Percentiles rank a stretch among this genome's conserved stretches.
Conservation (phyloP, 2,329 filamentous ascomycete genomes). For the Elsinoe ampelina region DNA sequence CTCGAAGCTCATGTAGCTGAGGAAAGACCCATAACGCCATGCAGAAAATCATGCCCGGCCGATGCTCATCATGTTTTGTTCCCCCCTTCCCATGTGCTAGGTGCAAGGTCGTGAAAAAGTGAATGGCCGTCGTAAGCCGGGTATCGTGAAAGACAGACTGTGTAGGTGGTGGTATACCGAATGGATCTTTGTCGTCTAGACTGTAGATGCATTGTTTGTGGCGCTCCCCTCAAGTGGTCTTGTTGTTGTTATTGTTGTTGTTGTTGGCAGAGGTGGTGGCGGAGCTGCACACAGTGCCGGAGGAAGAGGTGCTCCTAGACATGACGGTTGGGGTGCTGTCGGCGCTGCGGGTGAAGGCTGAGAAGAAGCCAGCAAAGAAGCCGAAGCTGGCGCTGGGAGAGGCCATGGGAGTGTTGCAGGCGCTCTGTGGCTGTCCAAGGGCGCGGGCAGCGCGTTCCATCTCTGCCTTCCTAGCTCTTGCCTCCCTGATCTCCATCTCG, state of each 20-base stretch:
- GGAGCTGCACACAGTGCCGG: slow-evolving; percentile 6
- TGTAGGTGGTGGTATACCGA: not conserved
- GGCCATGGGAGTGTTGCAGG: slow-evolving; percentile 13
- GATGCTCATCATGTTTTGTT: not conserved
- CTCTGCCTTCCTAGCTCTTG: slow-evolving; percentile 7
- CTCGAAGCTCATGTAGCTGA: not conserved
- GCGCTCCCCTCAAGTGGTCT: not conserved
- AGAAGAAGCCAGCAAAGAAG: slow-evolving; percentile 13
- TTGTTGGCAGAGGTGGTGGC: not conserved
- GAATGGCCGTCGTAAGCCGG: not conserved
- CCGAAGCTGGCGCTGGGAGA: not conserved
- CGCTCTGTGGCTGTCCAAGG: slow-evolving; percentile 6
- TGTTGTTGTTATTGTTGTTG: not conserved
- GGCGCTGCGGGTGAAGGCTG: slow-evolving; percentile 12
- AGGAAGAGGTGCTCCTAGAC: slow-evolving; percentile 12
- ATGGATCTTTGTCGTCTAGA: slow-evolving; percentile 8
- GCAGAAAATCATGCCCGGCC: not conserved
- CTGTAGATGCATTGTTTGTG: not conserved
- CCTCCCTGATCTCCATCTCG: slow-evolving; percentile 13
- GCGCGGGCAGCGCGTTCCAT: slow-evolving; percentile 10
- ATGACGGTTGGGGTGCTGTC: slow-evolving; percentile 8
- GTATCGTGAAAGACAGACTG: slow-evolving; percentile 8
- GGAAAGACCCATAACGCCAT: not conserved
- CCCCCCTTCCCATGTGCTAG: not conserved
- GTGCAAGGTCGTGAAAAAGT: slow-evolving; percentile 9